Evolutionary conservation across 768 basidiomycete species (phyloP).

Genomic region (Suillus placidus): DNA sequence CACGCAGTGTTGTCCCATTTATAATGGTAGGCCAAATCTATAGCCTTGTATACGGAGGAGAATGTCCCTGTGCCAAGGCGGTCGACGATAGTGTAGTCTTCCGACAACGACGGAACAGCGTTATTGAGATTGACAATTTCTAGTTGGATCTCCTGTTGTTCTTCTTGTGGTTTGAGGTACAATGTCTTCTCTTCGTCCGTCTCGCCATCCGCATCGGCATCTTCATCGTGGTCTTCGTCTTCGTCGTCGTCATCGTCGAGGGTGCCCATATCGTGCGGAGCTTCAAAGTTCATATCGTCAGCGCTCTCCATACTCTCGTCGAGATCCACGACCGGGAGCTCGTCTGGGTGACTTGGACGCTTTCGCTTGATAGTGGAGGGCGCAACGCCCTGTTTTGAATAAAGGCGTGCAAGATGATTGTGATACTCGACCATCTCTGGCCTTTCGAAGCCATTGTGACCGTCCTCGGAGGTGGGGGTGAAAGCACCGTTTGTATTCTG

Average conservation of each 20-base stretch:
- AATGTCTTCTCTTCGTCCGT: conserved; percentile 67
- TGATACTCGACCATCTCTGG: conserved; percentile 52
- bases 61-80: conserved; percentile 97
- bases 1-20: conserved; percentile 79
- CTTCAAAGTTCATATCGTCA: conserved; percentile 38
- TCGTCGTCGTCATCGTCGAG: conserved; percentile 39
- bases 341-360: conserved; percentile 21
- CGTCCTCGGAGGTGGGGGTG: conserved; percentile 55
- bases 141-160: conserved; percentile 69
- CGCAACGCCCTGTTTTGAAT: conserved; percentile 29
- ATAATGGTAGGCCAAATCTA: conserved; percentile 74
- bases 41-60: conserved; percentile 98
- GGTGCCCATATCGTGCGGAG: conserved; percentile 35
- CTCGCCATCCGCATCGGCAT: conserved; percentile 38
- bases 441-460: conserved; percentile 38
- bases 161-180: conserved; percentile 58
- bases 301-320: conserved; percentile 53
- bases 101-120: conserved; percentile 64
- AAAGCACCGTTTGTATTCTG: conserved; percentile 35
- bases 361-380: conserved; percentile 24
- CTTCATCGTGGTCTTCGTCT: conserved; percentile 38
- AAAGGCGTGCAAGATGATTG: conserved; percentile 49
- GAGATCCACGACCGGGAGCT: conserved; percentile 42
- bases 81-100: conserved; percentile 81
- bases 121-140: conserved; percentile 77